A percentile compares a stretch with the other conserved stretches of the same genome.
These are phyloP conservation scores for Podospora appendiculata DNA, from an alignment of 495 filamentous ascomycete genomes.

Conservation along the genomic window DNA sequence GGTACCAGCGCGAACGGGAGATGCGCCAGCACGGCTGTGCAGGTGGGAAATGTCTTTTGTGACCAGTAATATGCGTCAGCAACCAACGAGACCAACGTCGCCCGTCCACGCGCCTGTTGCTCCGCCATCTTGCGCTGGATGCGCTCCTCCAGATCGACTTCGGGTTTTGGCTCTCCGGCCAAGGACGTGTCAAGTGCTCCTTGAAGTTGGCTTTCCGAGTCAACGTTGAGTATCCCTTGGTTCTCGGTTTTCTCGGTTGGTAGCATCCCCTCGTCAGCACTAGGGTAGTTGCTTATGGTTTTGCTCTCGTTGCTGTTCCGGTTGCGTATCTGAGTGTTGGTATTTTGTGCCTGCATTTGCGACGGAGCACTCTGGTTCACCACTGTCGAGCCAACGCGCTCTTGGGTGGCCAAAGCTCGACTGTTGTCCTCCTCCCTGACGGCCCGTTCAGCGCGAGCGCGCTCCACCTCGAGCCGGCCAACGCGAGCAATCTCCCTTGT, in stretches of 20 bases:
- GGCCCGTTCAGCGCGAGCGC: conserved; percentile 29
- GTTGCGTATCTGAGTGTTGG: background rate
- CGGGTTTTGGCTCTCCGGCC: background rate
- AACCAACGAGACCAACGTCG: conserved; percentile 41
- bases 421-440: conserved; percentile 12
- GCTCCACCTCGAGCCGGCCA: conserved; percentile 44
- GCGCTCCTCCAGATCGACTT: background rate
- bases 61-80: conserved; percentile 41
- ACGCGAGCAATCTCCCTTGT: conserved; percentile 52
- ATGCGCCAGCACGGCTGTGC: conserved; percentile 49
- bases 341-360: too few species aligned
- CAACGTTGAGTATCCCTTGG: background rate
- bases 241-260: background rate
- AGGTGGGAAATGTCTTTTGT: conserved; percentile 60
- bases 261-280: background rate
- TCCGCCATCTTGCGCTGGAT: background rate
- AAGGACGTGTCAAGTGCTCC: background rate
- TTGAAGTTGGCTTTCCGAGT: background rate
- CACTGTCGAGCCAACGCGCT: background rate
- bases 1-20: conserved; percentile 56
- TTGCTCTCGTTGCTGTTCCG: background rate
- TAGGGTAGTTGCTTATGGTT: background rate
- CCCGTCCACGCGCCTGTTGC: background rate
- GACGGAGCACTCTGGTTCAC: too few species aligned
- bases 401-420: background rate